phyloP scores from a whole-genome alignment of 768 basidiomycete genomes.

The Boletus rubropictus region DNA sequence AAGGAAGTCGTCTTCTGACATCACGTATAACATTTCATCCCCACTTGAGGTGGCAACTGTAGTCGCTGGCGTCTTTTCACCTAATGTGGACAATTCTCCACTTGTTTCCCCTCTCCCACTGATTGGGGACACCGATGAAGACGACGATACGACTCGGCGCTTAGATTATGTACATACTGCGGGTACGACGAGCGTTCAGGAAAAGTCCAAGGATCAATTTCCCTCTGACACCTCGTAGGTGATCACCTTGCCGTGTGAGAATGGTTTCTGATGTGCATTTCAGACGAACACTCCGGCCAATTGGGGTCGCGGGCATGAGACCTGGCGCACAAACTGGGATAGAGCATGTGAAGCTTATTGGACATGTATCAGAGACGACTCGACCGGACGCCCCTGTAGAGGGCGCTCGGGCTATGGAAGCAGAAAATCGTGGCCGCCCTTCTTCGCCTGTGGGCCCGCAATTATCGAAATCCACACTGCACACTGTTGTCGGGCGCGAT shows the following conservation, averaged over 20 bases:
- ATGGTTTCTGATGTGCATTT: neutral
- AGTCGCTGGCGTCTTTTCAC: too few relatives aligned
- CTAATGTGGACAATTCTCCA: neutral
- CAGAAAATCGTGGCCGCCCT: too few relatives aligned
- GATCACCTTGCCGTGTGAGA: neutral
- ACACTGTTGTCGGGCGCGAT: neutral
- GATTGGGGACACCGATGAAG: neutral
- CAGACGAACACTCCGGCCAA: constrained; percentile 1
- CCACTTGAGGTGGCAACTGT: neutral
- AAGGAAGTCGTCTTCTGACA: neutral
- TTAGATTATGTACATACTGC: neutral
- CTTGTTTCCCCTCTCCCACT: neutral
- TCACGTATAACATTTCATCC: neutral
- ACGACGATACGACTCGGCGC: neutral
- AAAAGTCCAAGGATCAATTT: neutral
- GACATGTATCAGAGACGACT: neutral
- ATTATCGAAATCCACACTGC: neutral
- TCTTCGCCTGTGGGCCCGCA: neutral
- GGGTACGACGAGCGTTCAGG: neutral
- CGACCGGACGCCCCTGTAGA: neutral
- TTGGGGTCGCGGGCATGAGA: neutral
- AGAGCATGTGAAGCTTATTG: neutral
- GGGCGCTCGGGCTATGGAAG: neutral
- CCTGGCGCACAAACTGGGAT: neutral
- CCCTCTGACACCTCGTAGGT: constrained; percentile 5